These are phyloP conservation scores for Gomphus bonarii DNA, from an alignment of 1,284 basidiomycete genomes.

Conservation along the genomic window DNA sequence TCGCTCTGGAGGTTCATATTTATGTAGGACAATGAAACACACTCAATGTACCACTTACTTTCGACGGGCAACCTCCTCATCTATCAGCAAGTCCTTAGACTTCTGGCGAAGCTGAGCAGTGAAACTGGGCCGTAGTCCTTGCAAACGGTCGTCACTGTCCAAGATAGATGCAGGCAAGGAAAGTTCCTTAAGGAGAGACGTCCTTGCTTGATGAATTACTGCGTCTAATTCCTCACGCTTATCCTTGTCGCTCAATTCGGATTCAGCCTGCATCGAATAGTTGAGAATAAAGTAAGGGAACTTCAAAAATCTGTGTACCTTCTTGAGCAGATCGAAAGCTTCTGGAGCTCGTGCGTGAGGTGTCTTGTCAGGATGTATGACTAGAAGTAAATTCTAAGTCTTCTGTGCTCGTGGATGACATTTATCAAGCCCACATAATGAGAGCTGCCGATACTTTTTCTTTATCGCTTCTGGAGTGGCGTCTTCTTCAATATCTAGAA, in stretches of 20 bases:
- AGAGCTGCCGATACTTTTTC: constrained; percentile 71
- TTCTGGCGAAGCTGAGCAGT: constrained; percentile 51
- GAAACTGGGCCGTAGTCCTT: constrained; percentile 48
- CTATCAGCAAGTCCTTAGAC: constrained; percentile 70
- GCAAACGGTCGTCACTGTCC: constrained; percentile 46
- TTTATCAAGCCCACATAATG: constrained; percentile 49
- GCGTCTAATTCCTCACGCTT: constrained; percentile 74
- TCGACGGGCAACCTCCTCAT: constrained; percentile 69
- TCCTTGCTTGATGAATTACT: constrained; percentile 60
- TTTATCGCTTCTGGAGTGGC: constrained; percentile 65
- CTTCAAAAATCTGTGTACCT: constrained; percentile 34
- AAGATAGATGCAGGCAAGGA: constrained; percentile 46
- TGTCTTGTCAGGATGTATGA: constrained; percentile 83
- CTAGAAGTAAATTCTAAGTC: constrained; percentile 33
- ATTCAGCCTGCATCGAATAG: constrained; percentile 50
- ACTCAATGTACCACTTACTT: constrained; percentile 39
- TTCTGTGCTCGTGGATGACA: not conserved
- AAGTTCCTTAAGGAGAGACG: constrained; percentile 46
- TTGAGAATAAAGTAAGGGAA: not conserved
- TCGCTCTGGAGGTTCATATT: constrained; percentile 36
- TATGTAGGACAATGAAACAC: not conserved
- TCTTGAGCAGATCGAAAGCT: constrained; percentile 77
- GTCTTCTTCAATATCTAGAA: constrained; percentile 55
- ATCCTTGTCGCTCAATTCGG: constrained; percentile 61
- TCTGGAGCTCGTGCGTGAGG: constrained; percentile 69